phyloP scores from a whole-genome alignment of 768 basidiomycete genomes.

The Lepiota venenata region DNA sequence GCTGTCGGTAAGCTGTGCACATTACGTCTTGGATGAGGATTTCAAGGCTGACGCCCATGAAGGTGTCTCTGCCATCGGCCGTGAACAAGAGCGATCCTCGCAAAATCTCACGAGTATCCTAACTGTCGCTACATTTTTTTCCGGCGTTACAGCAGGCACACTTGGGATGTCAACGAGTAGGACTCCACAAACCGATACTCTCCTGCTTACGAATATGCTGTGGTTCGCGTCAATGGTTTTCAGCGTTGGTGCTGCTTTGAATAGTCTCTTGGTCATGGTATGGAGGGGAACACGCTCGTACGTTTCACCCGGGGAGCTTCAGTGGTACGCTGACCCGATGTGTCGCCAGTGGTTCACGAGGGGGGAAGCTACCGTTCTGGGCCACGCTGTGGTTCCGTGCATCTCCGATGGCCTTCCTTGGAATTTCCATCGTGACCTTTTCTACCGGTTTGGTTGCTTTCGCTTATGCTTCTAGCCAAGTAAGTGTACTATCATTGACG shows the following conservation, averaged over 20 bases:
- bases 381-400: conserved; percentile 5
- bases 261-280: conserved; percentile 19
- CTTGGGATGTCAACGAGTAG: conserved; percentile 15
- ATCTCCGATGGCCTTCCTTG: conserved; percentile 6
- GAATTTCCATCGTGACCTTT: conserved; percentile 3
- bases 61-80: conserved; percentile 4
- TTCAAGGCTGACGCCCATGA: neutral
- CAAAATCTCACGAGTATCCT: conserved; percentile 12
- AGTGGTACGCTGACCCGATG: neutral
- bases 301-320: neutral
- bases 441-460: conserved; percentile 3
- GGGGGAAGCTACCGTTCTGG: conserved; percentile 4
- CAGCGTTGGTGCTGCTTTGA: conserved; percentile 23
- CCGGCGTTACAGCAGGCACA: conserved; percentile 24
- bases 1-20: neutral
- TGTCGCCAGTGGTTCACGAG: neutral
- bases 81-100: conserved; percentile 4
- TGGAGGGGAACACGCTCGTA: conserved; percentile 24
- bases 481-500: neutral
- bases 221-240: conserved; percentile 23
- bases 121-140: conserved; percentile 25
- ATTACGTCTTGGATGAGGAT: neutral
- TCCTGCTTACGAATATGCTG: conserved; percentile 19
- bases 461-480: conserved; percentile 2
- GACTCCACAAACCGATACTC: neutral